A percentile compares a stretch with the other conserved stretches of the same genome.
phyloP scores from a whole-genome alignment of 2,329 filamentous ascomycete species.

The Ampelomyces quisqualis region DNA sequence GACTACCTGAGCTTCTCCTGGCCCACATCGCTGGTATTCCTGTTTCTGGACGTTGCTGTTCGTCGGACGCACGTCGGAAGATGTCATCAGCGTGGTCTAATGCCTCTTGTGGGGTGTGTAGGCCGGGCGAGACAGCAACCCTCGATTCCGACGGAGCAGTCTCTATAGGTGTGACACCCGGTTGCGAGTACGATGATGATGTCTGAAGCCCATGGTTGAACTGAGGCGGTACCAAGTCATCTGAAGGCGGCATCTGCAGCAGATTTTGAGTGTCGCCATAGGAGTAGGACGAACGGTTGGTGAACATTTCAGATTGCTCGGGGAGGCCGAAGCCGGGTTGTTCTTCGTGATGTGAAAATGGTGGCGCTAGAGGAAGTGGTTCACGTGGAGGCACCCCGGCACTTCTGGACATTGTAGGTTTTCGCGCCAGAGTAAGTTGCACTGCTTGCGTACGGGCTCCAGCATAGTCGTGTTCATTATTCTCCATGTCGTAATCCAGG shows the following conservation, averaged over 20 bases:
- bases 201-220: slow-evolving; percentile 12
- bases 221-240: not conserved
- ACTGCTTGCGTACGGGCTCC: not conserved
- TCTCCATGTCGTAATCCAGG: slow-evolving; percentile 4
- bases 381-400: slow-evolving; percentile 26
- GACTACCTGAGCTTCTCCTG: slow-evolving; percentile 28
- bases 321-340: slow-evolving; percentile 7
- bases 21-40: slow-evolving; percentile 39
- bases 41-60: slow-evolving; percentile 6
- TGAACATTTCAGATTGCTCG: slow-evolving; percentile 27
- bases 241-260: slow-evolving; percentile 24
- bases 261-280: slow-evolving; percentile 42
- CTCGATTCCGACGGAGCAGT: slow-evolving; percentile 30
- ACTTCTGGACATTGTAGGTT: slow-evolving; percentile 11
- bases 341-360: slow-evolving; percentile 24
- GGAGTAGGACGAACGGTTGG: slow-evolving; percentile 32
- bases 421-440: slow-evolving; percentile 3
- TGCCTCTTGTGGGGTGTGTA: slow-evolving; percentile 27
- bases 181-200: slow-evolving; percentile 26
- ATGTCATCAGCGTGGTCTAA: slow-evolving; percentile 36
- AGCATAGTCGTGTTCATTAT: not conserved
- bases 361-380: slow-evolving; percentile 29
- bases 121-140: slow-evolving; percentile 9
- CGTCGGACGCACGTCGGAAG: slow-evolving; percentile 20
- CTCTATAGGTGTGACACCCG: slow-evolving; percentile 3